Evolutionary conservation across 2,329 filamentous ascomycete genomes (phyloP).

Genomic region (Aspergillus aculeatinus): DNA sequence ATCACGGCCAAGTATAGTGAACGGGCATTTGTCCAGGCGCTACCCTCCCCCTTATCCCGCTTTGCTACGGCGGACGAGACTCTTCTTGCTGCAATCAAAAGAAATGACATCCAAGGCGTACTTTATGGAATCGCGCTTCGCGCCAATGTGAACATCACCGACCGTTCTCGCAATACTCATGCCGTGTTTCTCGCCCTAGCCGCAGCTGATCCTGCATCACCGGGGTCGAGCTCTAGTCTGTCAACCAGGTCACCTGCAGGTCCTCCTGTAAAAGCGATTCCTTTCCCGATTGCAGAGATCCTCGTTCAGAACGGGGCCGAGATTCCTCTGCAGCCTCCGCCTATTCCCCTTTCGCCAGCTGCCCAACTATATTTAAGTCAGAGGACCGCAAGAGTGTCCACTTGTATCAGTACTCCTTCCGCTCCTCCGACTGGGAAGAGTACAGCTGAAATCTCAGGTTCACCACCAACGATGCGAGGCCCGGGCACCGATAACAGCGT

Average conservation of each 20-base stretch:
- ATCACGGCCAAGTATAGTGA: conserved; percentile 96
- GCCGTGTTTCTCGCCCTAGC: conserved; percentile 87
- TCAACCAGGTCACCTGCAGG: conserved; percentile 31
- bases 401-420: conserved; percentile 39
- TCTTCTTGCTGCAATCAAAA: conserved; percentile 88
- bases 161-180: conserved; percentile 84
- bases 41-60: conserved; percentile 69
- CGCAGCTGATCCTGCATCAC: conserved; percentile 84
- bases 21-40: conserved; percentile 72
- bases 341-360: conserved; percentile 77
- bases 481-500: conserved; percentile 22
- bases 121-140: conserved; percentile 83
- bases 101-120: conserved; percentile 90
- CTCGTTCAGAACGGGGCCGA: conserved; percentile 92
- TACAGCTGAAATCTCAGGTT: conserved; percentile 57
- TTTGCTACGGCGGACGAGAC: conserved; percentile 82
- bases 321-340: conserved; percentile 71
- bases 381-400: conserved; percentile 51
- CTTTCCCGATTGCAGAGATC: conserved; percentile 88
- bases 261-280: conserved; percentile 49
- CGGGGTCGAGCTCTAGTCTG: conserved; percentile 47
- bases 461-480: conserved; percentile 56
- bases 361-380: conserved; percentile 84
- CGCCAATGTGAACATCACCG: conserved; percentile 82
- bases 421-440: conserved; percentile 42